Percentiles rank a stretch among this genome's conserved stretches.
These are phyloP conservation scores for Capsaspora owczarzaki DNA, from an alignment of 78 protist species.

Conservation along the genomic window DNA sequence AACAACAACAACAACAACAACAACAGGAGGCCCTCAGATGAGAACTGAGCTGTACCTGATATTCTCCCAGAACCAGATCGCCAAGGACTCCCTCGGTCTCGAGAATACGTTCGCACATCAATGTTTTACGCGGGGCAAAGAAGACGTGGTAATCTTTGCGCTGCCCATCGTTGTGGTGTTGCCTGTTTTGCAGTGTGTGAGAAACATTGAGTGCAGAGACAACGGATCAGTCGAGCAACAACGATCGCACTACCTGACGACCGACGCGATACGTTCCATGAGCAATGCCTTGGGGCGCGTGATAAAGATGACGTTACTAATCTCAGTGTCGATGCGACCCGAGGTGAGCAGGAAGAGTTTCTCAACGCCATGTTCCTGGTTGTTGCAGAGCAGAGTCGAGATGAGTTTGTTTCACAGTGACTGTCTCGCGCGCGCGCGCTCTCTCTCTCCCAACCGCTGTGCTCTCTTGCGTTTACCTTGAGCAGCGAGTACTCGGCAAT, in stretches of 20 bases:
- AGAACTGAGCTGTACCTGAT: neutral
- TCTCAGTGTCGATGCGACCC: constrained; percentile 34
- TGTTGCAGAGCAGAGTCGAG: no score
- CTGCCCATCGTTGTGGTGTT: constrained; percentile 14
- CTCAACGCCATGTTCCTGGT: constrained; percentile 61
- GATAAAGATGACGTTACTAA: constrained; percentile 41
- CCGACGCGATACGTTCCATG: neutral
- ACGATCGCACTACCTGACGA: no score
- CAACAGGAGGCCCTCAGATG: neutral
- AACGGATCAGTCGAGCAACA: no score
- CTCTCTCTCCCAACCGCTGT: no score
- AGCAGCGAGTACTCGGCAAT: constrained; percentile 45
- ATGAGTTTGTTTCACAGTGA: no score
- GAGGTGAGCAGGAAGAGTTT: constrained; percentile 46
- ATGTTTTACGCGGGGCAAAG: constrained; percentile 60
- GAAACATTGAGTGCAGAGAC: no score
- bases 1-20: neutral
- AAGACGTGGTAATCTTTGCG: constrained; percentile 33
- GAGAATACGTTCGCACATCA: constrained; percentile 59
- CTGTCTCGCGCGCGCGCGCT: no score
- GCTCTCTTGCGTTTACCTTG: no score
- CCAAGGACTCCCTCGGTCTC: constrained; percentile 65
- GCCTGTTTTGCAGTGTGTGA: no score
- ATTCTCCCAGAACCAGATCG: constrained; percentile 11
- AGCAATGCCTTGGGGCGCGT: constrained; percentile 42